Conservation (phyloP, 768 basidiomycete genomes). For the Hygrophorus pudorinus region DNA sequence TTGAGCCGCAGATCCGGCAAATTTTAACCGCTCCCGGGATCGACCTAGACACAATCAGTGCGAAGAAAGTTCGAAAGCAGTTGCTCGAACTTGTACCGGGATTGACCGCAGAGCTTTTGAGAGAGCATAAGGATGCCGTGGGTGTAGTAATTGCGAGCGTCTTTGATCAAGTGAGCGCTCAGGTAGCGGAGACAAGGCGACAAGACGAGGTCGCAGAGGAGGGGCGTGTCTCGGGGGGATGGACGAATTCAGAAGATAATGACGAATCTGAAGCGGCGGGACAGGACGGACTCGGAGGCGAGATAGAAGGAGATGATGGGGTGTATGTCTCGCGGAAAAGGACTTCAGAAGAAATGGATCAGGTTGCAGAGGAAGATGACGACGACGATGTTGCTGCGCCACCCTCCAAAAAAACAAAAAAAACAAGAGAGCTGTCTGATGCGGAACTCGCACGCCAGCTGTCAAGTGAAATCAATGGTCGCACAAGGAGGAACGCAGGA, state of each 20-base stretch:
- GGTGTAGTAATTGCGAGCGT: constrained; percentile 59
- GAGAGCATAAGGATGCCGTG: constrained; percentile 56
- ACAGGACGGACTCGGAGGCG: too few relatives aligned
- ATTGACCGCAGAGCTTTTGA: constrained; percentile 50
- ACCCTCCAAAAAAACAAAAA: constrained; percentile 40
- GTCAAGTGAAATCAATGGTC: constrained; percentile 59
- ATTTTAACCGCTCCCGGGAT: constrained; percentile 72
- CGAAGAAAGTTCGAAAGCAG: constrained; percentile 80
- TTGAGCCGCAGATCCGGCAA: constrained; percentile 52
- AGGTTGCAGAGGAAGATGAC: constrained; percentile 21
- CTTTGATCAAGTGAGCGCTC: constrained; percentile 52
- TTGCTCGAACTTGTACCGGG: constrained; percentile 43
- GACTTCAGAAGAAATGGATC: constrained; percentile 23
- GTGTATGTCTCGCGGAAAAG: too few relatives aligned
- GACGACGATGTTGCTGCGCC: constrained; percentile 23
- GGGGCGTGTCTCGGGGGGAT: constrained; percentile 15
- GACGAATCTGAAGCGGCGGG: too few relatives aligned
- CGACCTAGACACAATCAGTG: constrained; percentile 73
- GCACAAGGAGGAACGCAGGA: constrained; percentile 38
- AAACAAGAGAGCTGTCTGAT: constrained; percentile 44
- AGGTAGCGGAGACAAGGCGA: constrained; percentile 21
- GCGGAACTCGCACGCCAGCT: constrained; percentile 64
- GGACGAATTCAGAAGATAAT: too few relatives aligned
- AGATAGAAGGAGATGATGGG: too few relatives aligned
- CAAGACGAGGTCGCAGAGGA: constrained; percentile 23